Conservation (phyloP, 1,284 basidiomycete genomes). For the Omphalotus olearius region DNA sequence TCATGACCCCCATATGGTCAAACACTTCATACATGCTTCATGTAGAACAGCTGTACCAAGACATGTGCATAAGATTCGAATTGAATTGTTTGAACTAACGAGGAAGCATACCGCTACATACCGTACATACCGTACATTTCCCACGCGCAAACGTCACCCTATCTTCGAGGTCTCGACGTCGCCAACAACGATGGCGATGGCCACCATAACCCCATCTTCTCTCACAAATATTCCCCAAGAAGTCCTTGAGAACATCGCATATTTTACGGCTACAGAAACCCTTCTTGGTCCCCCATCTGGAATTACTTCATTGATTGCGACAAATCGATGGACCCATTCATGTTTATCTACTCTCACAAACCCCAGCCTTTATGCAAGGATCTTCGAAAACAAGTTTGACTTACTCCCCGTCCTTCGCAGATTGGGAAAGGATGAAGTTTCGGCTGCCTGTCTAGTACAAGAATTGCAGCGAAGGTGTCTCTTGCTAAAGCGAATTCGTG, state of each 20-base stretch:
- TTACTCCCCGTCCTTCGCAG: slow-evolving; percentile 49
- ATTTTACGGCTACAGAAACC: slow-evolving; percentile 42
- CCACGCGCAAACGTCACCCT: too few relatives aligned
- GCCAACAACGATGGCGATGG: slow-evolving; percentile 9
- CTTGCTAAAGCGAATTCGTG: slow-evolving; percentile 48
- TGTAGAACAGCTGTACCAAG: too few relatives aligned
- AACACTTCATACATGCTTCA: too few relatives aligned
- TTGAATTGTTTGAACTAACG: too few relatives aligned
- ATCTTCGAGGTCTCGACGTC: too few relatives aligned
- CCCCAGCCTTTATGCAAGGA: slow-evolving; percentile 61
- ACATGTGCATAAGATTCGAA: too few relatives aligned
- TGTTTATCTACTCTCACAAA: slow-evolving; percentile 46
- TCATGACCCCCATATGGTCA: too few relatives aligned
- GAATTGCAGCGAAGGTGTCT: slow-evolving; percentile 57
- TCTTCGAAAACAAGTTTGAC: slow-evolving; percentile 72
- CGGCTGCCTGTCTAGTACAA: slow-evolving; percentile 41
- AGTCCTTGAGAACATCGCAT: slow-evolving; percentile 67
- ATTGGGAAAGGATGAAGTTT: slow-evolving; percentile 35
- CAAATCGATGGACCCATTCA: slow-evolving; percentile 48
- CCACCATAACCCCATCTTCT: slow-evolving; percentile 23
- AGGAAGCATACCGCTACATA: too few relatives aligned
- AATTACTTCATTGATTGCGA: slow-evolving; percentile 49
- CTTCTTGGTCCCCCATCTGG: slow-evolving; percentile 51
- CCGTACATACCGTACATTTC: too few relatives aligned
- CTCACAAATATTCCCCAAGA: slow-evolving; percentile 55